Evolutionary conservation across 257 asterid species (phyloP).

Genomic region (Lavandula angustifolia): DNA sequence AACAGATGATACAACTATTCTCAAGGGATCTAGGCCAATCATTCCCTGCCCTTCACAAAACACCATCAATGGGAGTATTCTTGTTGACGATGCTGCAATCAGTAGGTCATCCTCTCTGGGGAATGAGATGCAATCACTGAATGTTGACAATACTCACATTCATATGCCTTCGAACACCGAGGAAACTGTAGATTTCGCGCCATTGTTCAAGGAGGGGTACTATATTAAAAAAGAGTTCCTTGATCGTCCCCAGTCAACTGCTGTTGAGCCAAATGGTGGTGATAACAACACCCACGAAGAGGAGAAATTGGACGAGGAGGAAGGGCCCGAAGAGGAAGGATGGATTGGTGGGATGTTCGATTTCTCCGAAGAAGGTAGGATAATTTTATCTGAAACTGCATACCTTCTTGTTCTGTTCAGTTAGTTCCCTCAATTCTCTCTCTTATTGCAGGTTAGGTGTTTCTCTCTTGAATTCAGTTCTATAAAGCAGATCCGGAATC

Average conservation of each 20-base stretch:
- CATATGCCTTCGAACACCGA: conserved; percentile 25
- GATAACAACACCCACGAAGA: conserved; percentile 37
- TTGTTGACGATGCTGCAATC: conserved; percentile 29
- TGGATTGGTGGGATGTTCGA: conserved; percentile 69
- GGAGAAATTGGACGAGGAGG: conserved; percentile 47
- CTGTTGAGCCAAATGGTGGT: conserved; percentile 32
- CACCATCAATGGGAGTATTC: conserved; percentile 21
- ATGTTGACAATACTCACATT: conserved; percentile 30
- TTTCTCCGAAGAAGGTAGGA: conserved; percentile 62
- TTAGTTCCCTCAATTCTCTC: conserved; percentile 3
- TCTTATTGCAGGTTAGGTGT: conserved; percentile 39
- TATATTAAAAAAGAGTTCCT: conserved; percentile 40
- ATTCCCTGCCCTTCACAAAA: conserved; percentile 31
- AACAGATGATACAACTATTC: conserved; percentile 29
- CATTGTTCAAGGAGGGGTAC: conserved; percentile 53
- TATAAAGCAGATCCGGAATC: conserved; percentile 20
- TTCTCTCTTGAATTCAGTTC: conserved; percentile 22
- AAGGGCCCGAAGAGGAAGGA: conserved; percentile 53
- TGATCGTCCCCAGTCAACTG: conserved; percentile 30
- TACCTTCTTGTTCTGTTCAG: conserved; percentile 9
- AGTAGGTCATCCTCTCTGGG: conserved; percentile 39
- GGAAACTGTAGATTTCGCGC: conserved; percentile 41
- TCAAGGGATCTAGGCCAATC: conserved; percentile 34
- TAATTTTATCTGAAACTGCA: neutral
- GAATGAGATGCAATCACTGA: conserved; percentile 33